Conservation (phyloP, 225 moss, liverwort and hornwort genomes). For the Climacium dendroides region DNA sequence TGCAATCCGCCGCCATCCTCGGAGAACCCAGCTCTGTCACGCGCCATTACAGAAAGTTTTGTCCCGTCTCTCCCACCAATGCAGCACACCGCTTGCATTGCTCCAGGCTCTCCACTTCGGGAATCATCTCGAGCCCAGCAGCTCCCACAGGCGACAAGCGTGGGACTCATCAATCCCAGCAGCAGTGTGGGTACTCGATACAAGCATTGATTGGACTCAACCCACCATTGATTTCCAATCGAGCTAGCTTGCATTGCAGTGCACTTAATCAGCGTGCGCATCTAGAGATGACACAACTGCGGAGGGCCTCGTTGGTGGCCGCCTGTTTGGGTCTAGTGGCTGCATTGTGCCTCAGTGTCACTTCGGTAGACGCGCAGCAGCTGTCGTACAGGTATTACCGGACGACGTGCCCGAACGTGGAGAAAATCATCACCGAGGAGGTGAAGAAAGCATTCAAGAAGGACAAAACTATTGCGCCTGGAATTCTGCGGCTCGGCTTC, state of each 20-base stretch:
- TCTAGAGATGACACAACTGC: neutral
- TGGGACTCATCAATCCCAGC: neutral
- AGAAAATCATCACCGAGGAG: neutral
- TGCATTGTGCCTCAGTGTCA: neutral
- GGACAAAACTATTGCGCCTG: conserved; percentile 12
- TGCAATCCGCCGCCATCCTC: neutral
- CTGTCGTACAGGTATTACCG: conserved; percentile 6
- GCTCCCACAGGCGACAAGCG: neutral
- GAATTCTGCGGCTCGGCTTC: conserved; percentile 11
- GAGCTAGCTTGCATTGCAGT: neutral
- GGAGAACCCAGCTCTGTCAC: neutral
- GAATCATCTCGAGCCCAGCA: neutral
- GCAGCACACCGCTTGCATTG: neutral
- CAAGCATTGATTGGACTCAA: neutral
- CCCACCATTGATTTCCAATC: too few species aligned
- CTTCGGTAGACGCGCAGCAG: neutral
- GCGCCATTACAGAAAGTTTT: neutral
- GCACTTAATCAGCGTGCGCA: neutral
- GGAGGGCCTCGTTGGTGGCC: neutral
- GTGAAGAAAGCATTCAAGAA: neutral
- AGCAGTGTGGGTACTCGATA: neutral
- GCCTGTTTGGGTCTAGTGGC: neutral
- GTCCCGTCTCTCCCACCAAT: neutral
- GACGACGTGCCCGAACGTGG: conserved; percentile 11
- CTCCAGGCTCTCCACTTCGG: neutral